A percentile compares a stretch with the other conserved stretches of the same genome.
Evolutionary conservation across 2,329 filamentous ascomycete species (phyloP).

Genomic region (Penicillium sp.): DNA sequence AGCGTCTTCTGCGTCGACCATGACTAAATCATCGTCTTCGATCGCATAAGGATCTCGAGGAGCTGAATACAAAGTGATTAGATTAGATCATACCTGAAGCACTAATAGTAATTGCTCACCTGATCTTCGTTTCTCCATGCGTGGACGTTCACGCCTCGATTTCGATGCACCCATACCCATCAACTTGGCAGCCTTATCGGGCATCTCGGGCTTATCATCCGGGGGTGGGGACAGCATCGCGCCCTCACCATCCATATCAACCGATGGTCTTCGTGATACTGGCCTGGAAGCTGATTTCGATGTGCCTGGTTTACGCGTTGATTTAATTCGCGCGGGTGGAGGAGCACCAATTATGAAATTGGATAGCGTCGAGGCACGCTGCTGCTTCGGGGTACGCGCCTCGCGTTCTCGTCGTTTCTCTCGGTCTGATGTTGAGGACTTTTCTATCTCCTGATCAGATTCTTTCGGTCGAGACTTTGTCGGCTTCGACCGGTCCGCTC

Average conservation of each 20-base stretch:
- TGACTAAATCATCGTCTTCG: constrained; percentile 63
- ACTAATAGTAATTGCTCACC: constrained; percentile 22
- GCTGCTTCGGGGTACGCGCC: constrained; percentile 53
- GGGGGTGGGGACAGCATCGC: constrained; percentile 71
- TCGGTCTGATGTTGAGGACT: constrained; percentile 73
- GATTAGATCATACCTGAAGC: too few species aligned
- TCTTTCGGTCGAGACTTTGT: constrained; percentile 61
- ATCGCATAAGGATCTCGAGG: constrained; percentile 61
- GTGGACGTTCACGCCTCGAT: constrained; percentile 46
- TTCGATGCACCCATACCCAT: constrained; percentile 60
- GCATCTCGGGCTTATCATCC: constrained; percentile 64
- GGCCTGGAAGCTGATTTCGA: constrained; percentile 59
- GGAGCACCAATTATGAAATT: constrained; percentile 67
- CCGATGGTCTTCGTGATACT: constrained; percentile 15
- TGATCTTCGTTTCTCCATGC: constrained; percentile 53
- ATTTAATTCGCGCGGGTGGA: constrained; percentile 59
- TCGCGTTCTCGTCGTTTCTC: constrained; percentile 51
- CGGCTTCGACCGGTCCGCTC: constrained; percentile 52
- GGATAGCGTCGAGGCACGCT: constrained; percentile 60
- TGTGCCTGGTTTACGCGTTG: constrained; percentile 62
- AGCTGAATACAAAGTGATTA: constrained; percentile 16
- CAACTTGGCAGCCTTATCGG: constrained; percentile 75
- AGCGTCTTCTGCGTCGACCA: constrained; percentile 54
- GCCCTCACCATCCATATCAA: constrained; percentile 33
- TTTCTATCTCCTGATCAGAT: constrained; percentile 57